Evolutionary conservation across 2,329 filamentous ascomycete species (phyloP).

Genomic region (Fusarium liriodendri): DNA sequence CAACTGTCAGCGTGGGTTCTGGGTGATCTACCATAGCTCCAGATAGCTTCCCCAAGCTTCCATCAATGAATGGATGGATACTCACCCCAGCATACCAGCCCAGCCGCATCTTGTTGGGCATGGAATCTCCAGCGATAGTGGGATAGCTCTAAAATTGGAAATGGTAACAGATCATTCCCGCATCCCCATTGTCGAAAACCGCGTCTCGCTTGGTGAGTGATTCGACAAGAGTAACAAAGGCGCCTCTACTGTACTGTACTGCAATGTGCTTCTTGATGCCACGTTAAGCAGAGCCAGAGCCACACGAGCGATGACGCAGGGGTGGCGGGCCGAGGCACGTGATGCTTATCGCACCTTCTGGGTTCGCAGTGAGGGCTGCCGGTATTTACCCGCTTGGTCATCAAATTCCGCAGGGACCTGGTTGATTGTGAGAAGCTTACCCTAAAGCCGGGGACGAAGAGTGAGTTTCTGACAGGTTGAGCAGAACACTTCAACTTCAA

Average conservation of each 20-base stretch:
- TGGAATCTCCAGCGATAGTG: slow-evolving; percentile 32
- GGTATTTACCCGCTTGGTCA: slow-evolving; percentile 28
- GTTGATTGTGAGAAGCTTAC: slow-evolving; percentile 13
- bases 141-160: slow-evolving; percentile 16
- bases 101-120: slow-evolving; percentile 64
- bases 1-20: slow-evolving; percentile 32
- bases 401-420: neutral
- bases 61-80: slow-evolving; percentile 18
- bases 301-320: slow-evolving; percentile 44
- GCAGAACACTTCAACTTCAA: neutral
- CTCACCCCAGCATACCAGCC: slow-evolving; percentile 71
- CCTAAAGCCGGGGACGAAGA: slow-evolving; percentile 25
- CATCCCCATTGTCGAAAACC: slow-evolving; percentile 38
- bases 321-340: slow-evolving; percentile 36
- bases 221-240: slow-evolving; percentile 18
- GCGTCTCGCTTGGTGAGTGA: slow-evolving; percentile 24
- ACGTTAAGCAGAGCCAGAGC: slow-evolving; percentile 42
- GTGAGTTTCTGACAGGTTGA: neutral
- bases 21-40: slow-evolving; percentile 35
- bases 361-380: neutral
- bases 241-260: slow-evolving; percentile 12
- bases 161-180: slow-evolving; percentile 31
- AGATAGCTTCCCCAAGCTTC: slow-evolving; percentile 39
- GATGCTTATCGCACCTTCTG: slow-evolving; percentile 21
- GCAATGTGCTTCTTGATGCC: slow-evolving; percentile 40